A percentile compares a stretch with the other conserved stretches of the same genome.
These are phyloP conservation scores for Metschnikowia lochheadii DNA, from an alignment of 805 yeast species.

Conservation along the genomic window DNA sequence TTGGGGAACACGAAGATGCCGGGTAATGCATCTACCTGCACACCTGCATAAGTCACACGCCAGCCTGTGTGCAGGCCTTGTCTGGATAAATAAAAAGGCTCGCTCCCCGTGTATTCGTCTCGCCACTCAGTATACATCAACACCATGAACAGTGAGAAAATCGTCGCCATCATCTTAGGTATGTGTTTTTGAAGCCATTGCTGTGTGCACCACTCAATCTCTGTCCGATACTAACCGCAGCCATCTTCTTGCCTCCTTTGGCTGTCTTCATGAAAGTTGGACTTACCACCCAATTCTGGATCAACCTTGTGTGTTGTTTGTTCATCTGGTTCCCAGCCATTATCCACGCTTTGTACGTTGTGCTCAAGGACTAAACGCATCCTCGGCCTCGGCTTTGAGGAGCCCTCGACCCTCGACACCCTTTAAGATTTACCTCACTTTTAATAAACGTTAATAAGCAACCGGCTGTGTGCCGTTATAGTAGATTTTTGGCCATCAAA, in stretches of 20 bases:
- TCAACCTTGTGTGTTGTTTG: constrained; percentile 59
- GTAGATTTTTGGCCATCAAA: background rate
- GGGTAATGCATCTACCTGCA: constrained; percentile 1
- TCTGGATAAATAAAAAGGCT: background rate
- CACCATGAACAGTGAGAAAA: constrained; percentile 38
- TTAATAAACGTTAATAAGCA: background rate
- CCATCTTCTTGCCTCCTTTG: constrained; percentile 68
- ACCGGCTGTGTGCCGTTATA: background rate
- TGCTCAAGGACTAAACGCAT: constrained; percentile 23
- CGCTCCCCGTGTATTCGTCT: background rate
- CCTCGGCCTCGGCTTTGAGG: background rate
- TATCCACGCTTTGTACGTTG: constrained; percentile 69
- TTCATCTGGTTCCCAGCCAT: constrained; percentile 78
- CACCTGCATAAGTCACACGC: background rate
- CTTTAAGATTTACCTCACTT: background rate
- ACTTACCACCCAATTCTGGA: constrained; percentile 57
- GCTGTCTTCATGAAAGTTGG: constrained; percentile 73
- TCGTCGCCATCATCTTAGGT: constrained; percentile 36
- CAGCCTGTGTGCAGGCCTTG: background rate
- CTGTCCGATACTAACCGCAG: constrained; percentile 27
- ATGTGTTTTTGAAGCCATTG: constrained; percentile 12
- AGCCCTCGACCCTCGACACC: background rate
- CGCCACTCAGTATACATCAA: background rate
- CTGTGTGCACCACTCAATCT: background rate
- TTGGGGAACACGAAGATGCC: background rate